A percentile compares a stretch with the other conserved stretches of the same genome.
Conservation (phyloP, 2,329 filamentous ascomycete species). For the Penicillium sp. region DNA sequence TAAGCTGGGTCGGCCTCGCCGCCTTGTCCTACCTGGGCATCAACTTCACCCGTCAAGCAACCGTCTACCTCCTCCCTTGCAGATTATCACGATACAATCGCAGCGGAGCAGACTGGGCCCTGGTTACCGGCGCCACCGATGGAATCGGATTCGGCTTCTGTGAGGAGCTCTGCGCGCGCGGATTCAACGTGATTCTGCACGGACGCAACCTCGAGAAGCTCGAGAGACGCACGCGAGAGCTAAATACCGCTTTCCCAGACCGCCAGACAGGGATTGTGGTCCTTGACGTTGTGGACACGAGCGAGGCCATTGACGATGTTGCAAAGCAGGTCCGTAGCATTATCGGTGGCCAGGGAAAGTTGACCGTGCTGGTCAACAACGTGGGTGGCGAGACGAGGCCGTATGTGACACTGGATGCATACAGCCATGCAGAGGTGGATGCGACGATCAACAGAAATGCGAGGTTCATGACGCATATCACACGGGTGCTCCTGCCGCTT, state of each 20-base stretch:
- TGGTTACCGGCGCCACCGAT: conserved; percentile 52
- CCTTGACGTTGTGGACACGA: conserved; percentile 42
- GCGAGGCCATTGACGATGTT: conserved; percentile 23
- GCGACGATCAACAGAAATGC: conserved; percentile 50
- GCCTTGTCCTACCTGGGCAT: too few species aligned
- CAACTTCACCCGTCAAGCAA: conserved; percentile 8
- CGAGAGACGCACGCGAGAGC: conserved; percentile 32
- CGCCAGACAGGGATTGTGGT: conserved; percentile 35
- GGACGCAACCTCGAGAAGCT: conserved; percentile 56
- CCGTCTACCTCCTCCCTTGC: conserved; percentile 16
- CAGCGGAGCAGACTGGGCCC: conserved; percentile 17
- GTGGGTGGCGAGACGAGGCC: conserved; percentile 46
- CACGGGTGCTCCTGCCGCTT: conserved; percentile 46
- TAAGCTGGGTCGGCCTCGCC: too few species aligned
- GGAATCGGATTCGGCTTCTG: conserved; percentile 56
- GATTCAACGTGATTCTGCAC: conserved; percentile 59
- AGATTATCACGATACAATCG: conserved; percentile 18
- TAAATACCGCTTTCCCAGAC: conserved; percentile 34
- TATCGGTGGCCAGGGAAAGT: conserved; percentile 31
- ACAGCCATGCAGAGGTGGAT: conserved; percentile 39
- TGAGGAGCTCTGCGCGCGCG: conserved; percentile 50
- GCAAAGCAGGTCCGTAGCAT: conserved; percentile 19
- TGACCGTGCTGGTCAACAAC: conserved; percentile 60
- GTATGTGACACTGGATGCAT: conserved; percentile 40
- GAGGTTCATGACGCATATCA: conserved; percentile 52